Conservation (phyloP, 176 grass and related monocot genomes). For the Cymbopogon citratus region DNA sequence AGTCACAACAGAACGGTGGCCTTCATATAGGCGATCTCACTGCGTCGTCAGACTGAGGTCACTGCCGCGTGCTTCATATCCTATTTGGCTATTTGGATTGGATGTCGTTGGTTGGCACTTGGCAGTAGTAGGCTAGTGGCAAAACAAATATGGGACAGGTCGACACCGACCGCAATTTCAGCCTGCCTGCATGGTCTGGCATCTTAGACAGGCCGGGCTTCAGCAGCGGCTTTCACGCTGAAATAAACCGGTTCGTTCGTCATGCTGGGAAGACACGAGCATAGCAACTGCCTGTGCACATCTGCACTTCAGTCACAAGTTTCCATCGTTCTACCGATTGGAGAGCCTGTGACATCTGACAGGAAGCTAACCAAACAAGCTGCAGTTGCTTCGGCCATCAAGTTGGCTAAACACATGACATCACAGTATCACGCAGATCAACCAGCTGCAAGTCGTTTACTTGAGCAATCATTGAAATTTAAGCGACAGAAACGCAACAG, state of each 20-base stretch:
- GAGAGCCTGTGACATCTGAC: neutral
- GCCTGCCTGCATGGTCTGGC: neutral
- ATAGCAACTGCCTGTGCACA: no score
- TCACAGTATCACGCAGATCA: neutral
- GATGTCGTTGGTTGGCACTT: neutral
- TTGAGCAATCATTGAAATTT: slow-evolving; percentile 5
- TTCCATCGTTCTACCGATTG: neutral
- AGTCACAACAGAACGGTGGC: neutral
- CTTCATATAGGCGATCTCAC: neutral
- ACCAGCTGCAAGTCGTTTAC: neutral
- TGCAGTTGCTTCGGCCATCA: neutral
- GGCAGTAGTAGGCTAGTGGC: neutral
- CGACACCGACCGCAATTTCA: neutral
- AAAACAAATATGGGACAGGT: neutral
- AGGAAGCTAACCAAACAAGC: neutral
- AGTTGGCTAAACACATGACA: neutral
- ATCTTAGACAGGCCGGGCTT: neutral
- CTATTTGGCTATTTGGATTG: no score
- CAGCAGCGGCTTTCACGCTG: neutral
- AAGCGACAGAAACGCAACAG: slow-evolving; percentile 2
- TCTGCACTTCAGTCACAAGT: no score
- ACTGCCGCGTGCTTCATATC: neutral
- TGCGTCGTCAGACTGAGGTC: slow-evolving; percentile 16
- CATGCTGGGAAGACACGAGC: no score
- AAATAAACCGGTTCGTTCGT: no score